Percentiles rank a stretch among this genome's conserved stretches.
These are phyloP conservation scores for Eragrostis curvula DNA, from an alignment of 176 grass and related monocot genomes.

Conservation along the genomic window DNA sequence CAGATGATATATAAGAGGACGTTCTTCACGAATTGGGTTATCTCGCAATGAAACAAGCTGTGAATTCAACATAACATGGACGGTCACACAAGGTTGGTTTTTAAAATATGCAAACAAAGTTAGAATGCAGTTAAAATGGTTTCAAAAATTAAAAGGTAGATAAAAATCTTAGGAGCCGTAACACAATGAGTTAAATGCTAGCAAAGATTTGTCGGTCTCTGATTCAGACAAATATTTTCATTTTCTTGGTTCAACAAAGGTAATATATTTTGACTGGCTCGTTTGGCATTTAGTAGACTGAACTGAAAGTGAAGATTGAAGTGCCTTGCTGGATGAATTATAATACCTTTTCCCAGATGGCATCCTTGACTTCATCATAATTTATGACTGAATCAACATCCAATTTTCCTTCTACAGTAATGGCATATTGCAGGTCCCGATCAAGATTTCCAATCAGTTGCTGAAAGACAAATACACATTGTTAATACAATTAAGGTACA, in stretches of 20 bases:
- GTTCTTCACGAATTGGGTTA: conserved; percentile 84
- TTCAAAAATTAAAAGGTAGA: conserved; percentile 13
- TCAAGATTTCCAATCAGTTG: conserved; percentile 94
- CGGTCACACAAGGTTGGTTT: conserved; percentile 29
- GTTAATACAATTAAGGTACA: conserved; percentile 33
- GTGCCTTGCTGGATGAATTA: conserved; percentile 19
- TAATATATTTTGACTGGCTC: conserved; percentile 16
- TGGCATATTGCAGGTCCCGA: conserved; percentile 94
- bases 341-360: conserved; percentile 87
- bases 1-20: conserved; percentile 97
- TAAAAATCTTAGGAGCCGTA: not conserved
- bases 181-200: not conserved
- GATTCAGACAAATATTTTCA: not conserved
- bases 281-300: conserved; percentile 4
- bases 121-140: not conserved
- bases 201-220: conserved; percentile 1
- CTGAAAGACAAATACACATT: conserved; percentile 57
- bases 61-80: conserved; percentile 43
- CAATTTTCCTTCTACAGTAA: conserved; percentile 91
- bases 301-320: conserved; percentile 27
- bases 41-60: conserved; percentile 90
- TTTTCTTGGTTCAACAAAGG: not conserved
- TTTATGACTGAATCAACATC: conserved; percentile 83
- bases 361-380: conserved; percentile 97
- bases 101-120: conserved; percentile 35